phyloP scores from a whole-genome alignment of 2,329 filamentous ascomycete species.

The Cladosporium sphaerospermum region DNA sequence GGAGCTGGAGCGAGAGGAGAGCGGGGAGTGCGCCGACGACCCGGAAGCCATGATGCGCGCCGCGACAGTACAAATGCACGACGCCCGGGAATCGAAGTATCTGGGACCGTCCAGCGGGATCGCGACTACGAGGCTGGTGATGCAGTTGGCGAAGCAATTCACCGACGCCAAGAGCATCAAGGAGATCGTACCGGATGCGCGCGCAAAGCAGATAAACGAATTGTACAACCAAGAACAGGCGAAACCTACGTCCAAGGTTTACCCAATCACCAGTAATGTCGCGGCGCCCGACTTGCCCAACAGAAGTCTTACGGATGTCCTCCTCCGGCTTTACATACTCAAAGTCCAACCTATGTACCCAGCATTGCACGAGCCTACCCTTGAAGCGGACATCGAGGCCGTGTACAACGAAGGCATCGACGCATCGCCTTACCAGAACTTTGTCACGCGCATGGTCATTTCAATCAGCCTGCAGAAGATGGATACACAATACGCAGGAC shows the following conservation, averaged over 20 bases:
- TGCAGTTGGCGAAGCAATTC: conserved; percentile 93
- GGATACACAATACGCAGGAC: conserved; percentile 79
- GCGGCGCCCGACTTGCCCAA: conserved; percentile 71
- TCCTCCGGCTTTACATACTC: conserved; percentile 79
- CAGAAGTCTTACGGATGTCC: conserved; percentile 64
- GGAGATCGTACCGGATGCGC: conserved; percentile 76
- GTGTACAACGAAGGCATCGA: conserved; percentile 73
- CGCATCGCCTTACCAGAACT: conserved; percentile 68
- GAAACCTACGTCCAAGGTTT: conserved; percentile 70
- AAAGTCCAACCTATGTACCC: conserved; percentile 89
- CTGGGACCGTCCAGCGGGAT: conserved; percentile 92
- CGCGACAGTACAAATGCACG: conserved; percentile 75
- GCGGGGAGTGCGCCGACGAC: conserved; percentile 65
- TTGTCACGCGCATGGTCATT: conserved; percentile 82
- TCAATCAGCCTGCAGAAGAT: conserved; percentile 93
- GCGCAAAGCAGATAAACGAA: conserved; percentile 61
- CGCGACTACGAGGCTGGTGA: conserved; percentile 86
- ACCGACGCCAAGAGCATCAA: conserved; percentile 87
- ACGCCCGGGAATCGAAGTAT: conserved; percentile 83
- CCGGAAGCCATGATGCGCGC: conserved; percentile 81
- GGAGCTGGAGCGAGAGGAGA: conserved; percentile 71
- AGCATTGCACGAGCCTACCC: conserved; percentile 74
- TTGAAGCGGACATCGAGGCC: conserved; percentile 68
- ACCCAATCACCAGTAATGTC: conserved; percentile 81
- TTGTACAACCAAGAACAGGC: conserved; percentile 59